Base-by-base conservation (phyloP, 2,329 filamentous ascomycete species). In the Purpureocillium takamizusanense region DNA sequence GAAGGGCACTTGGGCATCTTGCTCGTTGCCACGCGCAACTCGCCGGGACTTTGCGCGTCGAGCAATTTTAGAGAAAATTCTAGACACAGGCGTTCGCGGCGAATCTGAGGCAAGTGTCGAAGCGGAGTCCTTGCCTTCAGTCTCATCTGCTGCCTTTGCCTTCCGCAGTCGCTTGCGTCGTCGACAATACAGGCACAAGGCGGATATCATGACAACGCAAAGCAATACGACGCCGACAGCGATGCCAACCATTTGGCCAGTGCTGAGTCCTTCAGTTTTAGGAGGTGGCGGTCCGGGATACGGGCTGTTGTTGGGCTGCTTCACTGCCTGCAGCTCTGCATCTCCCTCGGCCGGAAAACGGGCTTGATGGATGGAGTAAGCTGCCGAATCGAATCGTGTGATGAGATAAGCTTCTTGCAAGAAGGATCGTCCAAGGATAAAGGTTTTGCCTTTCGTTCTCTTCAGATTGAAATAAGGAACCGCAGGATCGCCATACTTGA, bases 351-450 rank as follows among this genome's bases (percentile, higher is more conserved):
- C 46, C n/a, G 76, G 68, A 50, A 76, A 72, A 36, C 51, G 49
- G 9, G 76, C 75, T 47, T 78, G 71, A 39, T 77, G 67, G 17
- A 82, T 49, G 1, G 71, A 72, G 51, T 76, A 78, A 11, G 55
- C 54, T 13, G 56, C 62, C 28, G 64, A 63, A 43, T 78, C 75
- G 49, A 76, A 79, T 45, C 69, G 69, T 18, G 69, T 74, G 25
- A 75, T 65, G 6, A 78, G 55, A 42, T 78, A 78, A 2, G 81
- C 72, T 56, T 86, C 81, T 52, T 86, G 83, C 38, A 87, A 60
- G 46, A 86, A 86, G 0, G 75, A 72, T 27, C 81, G 70, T 7
- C 83, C 83, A 28, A 86, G 68, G 11, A 81, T 72, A 54, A 76
- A 68, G 12, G 63, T 65, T 28, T 68, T 66, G 40, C 72, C 66